phyloP scores from a whole-genome alignment of 495 filamentous ascomycete genomes.

The Glonium stellatum region DNA sequence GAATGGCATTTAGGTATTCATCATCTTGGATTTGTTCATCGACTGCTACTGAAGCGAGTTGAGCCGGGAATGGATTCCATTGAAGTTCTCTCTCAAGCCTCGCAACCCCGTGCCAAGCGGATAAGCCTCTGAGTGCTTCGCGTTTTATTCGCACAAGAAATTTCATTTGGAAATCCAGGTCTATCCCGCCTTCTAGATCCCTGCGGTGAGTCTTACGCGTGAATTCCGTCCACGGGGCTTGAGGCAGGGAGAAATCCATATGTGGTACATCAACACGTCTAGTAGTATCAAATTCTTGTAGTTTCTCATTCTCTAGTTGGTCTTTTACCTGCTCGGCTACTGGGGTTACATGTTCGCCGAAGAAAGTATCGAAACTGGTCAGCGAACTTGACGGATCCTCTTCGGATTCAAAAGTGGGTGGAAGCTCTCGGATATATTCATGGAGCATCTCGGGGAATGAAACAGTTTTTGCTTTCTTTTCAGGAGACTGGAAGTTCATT shows the following conservation, averaged over 20 bases:
- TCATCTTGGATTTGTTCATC: constrained; percentile 37
- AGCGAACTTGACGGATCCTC: constrained; percentile 26
- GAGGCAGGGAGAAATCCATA: constrained; percentile 54
- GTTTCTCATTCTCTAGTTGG: constrained; percentile 53
- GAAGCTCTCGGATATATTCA: constrained; percentile 28
- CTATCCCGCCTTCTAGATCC: constrained; percentile 7
- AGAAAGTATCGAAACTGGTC: constrained; percentile 37
- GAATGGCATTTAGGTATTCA: constrained; percentile 25
- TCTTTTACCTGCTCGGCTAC: constrained; percentile 39
- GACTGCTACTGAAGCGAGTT: constrained; percentile 29
- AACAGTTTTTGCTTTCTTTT: constrained; percentile 34
- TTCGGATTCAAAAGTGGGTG: constrained; percentile 21
- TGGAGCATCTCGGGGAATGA: constrained; percentile 35
- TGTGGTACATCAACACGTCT: constrained; percentile 50
- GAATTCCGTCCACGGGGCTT: constrained; percentile 45
- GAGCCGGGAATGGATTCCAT: constrained; percentile 37
- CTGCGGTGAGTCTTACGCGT: background rate
- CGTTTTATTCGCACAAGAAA: constrained; percentile 26
- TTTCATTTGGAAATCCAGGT: constrained; percentile 24
- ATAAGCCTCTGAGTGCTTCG: constrained; percentile 4
- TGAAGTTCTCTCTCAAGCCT: constrained; percentile 39
- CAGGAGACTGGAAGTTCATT: constrained; percentile 23
- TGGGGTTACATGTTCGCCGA: constrained; percentile 41
- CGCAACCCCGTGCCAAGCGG: constrained; percentile 38
- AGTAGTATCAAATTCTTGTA: constrained; percentile 52